Base-by-base conservation (phyloP, 441 rosid genomes). In the Euphorbia schlechtendalii region DNA sequence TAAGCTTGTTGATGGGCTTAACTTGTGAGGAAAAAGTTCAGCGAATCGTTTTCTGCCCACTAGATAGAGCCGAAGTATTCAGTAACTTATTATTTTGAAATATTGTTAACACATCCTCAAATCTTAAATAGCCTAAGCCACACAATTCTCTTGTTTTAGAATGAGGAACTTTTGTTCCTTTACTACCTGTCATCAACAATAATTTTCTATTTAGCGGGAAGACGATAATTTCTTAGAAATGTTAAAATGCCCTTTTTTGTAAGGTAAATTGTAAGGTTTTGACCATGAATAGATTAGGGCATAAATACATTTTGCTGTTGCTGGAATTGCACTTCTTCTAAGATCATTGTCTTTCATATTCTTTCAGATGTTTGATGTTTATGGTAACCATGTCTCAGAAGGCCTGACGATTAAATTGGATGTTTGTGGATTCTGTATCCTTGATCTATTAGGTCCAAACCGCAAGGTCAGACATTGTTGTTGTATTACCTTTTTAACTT, bases 301-400 rank as follows among this genome's bases (percentile, higher is more conserved):
- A 28, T 45, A 36, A 34, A 17, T 15, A 17, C 20, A 56, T 62
- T 6, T 24, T 14, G 17, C 5, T 18, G 5, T 67, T 36, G 11
- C 10, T 28, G 64, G 14, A n/a, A 45, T 25, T 25, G 32, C 11
- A 11, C 11, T 38, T 55, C 46, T 52, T 24, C 73, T 83, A 36
- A 69, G 48, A 59, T 63, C 24, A 30, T 68, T 28, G 9, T 21
- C 62, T 49, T 28, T 41, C 56, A 14, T 9, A 51, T 22, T 54
- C 64, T 17, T 49, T 38, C 77, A 90, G 95, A 70, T 83, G 79
- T 73, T 87, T 60, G 96, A 90, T 80, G 76, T 65, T 46, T 84
- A 80, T 61, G 71, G 72, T 34, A 90, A 87, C 76, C 95, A 84
- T 69, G 77, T 79, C 38, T 32, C 18, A 49, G 66, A 80, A 57